Conservation (phyloP, 2,329 filamentous ascomycete species). For the Colletotrichum lindemuthianum region DNA sequence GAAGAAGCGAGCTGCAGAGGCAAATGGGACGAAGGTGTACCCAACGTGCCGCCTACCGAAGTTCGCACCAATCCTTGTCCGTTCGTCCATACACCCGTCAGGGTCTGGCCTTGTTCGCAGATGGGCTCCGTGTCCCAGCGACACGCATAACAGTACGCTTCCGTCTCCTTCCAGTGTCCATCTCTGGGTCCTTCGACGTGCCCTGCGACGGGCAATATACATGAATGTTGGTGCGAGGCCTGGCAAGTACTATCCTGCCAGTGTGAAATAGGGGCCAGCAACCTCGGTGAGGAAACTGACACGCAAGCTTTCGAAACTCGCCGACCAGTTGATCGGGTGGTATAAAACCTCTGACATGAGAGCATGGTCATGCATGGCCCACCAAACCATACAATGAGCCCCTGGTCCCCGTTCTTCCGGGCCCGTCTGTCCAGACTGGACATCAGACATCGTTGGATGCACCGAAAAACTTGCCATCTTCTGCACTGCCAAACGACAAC, state of each 20-base stretch:
- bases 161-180: slow-evolving; percentile 28
- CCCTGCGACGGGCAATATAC: not conserved
- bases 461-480: slow-evolving; percentile 18
- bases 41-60: slow-evolving; percentile 26
- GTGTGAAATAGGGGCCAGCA: too few species aligned
- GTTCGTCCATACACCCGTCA: slow-evolving; percentile 17
- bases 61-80: slow-evolving; percentile 24
- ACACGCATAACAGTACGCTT: slow-evolving; percentile 26
- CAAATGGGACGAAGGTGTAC: slow-evolving; percentile 31
- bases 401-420: slow-evolving; percentile 9
- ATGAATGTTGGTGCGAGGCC: not conserved
- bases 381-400: slow-evolving; percentile 17
- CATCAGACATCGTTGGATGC: slow-evolving; percentile 32
- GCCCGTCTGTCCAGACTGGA: slow-evolving; percentile 22
- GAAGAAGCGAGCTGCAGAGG: not conserved
- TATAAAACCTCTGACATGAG: not conserved
- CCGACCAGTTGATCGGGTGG: too few species aligned
- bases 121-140: slow-evolving; percentile 24
- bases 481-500: not conserved
- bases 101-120: slow-evolving; percentile 24
- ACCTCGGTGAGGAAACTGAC: too few species aligned
- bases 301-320: too few species aligned
- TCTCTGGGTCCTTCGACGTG: slow-evolving; percentile 15
- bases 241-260: too few species aligned
- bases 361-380: slow-evolving; percentile 1